These are phyloP conservation scores for Lasiodiplodia citricola DNA, from an alignment of 2,329 filamentous ascomycete species.

Conservation along the genomic window DNA sequence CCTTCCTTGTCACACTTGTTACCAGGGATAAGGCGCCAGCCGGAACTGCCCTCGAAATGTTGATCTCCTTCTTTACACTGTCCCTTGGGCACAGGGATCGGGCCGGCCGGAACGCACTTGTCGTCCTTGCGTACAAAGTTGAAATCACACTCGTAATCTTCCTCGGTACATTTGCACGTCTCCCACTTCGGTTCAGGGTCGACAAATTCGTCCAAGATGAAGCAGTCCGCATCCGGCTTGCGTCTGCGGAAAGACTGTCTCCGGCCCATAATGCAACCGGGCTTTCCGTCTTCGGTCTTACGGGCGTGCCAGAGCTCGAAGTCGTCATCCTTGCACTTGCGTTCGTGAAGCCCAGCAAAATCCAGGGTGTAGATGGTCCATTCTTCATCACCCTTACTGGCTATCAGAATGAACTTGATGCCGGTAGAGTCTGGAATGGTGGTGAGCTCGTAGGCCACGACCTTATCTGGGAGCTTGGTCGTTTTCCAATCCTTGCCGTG, in stretches of 20 bases:
- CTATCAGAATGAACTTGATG: conserved; percentile 84
- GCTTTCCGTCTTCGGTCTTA: conserved; percentile 76
- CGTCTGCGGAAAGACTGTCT: conserved; percentile 85
- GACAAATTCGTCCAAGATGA: conserved; percentile 84
- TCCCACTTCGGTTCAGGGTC: conserved; percentile 73
- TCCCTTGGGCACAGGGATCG: conserved; percentile 70
- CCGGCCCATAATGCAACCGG: conserved; percentile 94
- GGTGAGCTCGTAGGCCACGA: conserved; percentile 76
- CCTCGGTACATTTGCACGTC: conserved; percentile 78
- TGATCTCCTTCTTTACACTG: conserved; percentile 74
- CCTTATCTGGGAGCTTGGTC: conserved; percentile 70
- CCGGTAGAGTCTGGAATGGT: conserved; percentile 93
- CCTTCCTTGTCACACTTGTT: conserved; percentile 51
- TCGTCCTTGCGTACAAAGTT: conserved; percentile 77
- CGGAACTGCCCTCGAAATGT: conserved; percentile 83
- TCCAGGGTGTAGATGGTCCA: conserved; percentile 77
- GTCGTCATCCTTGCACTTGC: conserved; percentile 75
- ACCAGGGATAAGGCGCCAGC: conserved; percentile 85
- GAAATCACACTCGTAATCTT: conserved; percentile 96
- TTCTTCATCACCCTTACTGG: conserved; percentile 57
- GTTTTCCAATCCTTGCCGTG: conserved; percentile 85
- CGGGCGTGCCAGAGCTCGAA: conserved; percentile 91
- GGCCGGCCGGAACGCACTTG: conserved; percentile 69
- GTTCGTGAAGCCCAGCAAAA: conserved; percentile 80
- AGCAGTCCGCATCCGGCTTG: conserved; percentile 87